Base-by-base conservation (phyloP, 2,329 filamentous ascomycete species). In the Cladophialophora carrionii region DNA sequence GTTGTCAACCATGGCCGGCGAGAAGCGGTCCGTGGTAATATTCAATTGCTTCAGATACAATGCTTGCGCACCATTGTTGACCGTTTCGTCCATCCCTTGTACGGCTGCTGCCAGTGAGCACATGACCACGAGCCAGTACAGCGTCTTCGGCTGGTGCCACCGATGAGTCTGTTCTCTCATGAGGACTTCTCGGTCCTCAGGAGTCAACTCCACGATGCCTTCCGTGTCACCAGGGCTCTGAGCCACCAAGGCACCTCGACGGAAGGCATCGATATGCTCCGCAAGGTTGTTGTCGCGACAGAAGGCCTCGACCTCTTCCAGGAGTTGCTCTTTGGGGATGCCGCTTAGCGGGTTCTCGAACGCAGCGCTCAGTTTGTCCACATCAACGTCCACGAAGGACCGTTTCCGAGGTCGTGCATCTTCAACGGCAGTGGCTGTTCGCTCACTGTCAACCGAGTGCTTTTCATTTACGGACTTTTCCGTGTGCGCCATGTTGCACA, bases 291-390 rank as follows among this genome's bases (percentile, higher is more conserved):
- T 79, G n/a, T 81, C 74, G 3, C 73, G 67, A 51, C 83, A 84
- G 72, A 87, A 88, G 0, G 76, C 72, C 51, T 84, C 79, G 1
- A 88, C 86, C 65, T 85, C 79, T 22, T 76, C 74, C 46, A 88
- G 74, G 14, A 89, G 80, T 59, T 82, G 75, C 0, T 83, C 78
- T 31, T 81, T 79, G 1, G 82, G 78, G 7, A 88, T 79, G 0
- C 81, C 83, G 1, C 78, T 81, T 2, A 89, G 77, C 10, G 83
- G 83, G 48, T 88, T 88, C 61, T 81, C 78, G 61, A 85, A 79
- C 63, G 76, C 67, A 8, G 77, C 74, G 65, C 73, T 77, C 10
- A 79, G 68, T 17, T 72, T 72, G 49, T 70, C 61, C n/a, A 52
- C 37, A 49, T 63, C 60, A 32, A 66, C 63, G 46, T 68, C 66